Conservation (phyloP, 2,329 filamentous ascomycete genomes). For the Blumeriella jaapii region DNA sequence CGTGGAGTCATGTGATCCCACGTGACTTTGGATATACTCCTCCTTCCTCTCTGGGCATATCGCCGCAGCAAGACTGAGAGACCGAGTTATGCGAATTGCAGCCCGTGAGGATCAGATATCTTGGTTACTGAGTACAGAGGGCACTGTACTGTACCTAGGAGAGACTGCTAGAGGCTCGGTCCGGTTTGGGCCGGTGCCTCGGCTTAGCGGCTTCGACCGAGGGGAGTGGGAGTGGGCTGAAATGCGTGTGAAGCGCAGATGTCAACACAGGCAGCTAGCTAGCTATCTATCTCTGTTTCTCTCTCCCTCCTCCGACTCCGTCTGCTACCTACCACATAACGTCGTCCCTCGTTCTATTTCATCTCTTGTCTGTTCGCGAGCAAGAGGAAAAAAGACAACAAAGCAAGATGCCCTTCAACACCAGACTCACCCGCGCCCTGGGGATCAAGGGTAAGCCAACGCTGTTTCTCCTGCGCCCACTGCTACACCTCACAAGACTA, state of each 20-base stretch:
- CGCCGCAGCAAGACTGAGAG: too few relatives aligned
- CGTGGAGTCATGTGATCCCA: too few relatives aligned
- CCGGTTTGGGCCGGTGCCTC: background rate
- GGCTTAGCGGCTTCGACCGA: background rate
- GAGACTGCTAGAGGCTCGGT: background rate
- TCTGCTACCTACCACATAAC: too few relatives aligned
- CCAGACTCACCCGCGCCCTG: conserved; percentile 28
- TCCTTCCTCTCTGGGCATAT: too few relatives aligned
- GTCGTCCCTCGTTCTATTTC: too few relatives aligned
- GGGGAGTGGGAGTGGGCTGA: background rate
- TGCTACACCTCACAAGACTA: too few relatives aligned
- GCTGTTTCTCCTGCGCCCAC: background rate
- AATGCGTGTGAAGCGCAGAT: background rate
- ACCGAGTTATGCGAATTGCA: too few relatives aligned
- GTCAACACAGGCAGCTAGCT: background rate
- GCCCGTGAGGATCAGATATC: too few relatives aligned
- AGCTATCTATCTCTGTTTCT: background rate
- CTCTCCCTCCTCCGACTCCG: too few relatives aligned
- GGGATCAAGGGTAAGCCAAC: conserved; percentile 30
- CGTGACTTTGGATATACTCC: too few relatives aligned
- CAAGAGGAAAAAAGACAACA: background rate
- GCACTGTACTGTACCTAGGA: background rate
- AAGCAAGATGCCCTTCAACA: conserved; percentile 30
- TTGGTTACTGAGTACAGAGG: too few relatives aligned
- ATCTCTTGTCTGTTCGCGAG: background rate